Percentiles rank a stretch among this genome's conserved stretches.
phyloP scores from a whole-genome alignment of 768 basidiomycete species.

The Suillus fuscotomentosus region DNA sequence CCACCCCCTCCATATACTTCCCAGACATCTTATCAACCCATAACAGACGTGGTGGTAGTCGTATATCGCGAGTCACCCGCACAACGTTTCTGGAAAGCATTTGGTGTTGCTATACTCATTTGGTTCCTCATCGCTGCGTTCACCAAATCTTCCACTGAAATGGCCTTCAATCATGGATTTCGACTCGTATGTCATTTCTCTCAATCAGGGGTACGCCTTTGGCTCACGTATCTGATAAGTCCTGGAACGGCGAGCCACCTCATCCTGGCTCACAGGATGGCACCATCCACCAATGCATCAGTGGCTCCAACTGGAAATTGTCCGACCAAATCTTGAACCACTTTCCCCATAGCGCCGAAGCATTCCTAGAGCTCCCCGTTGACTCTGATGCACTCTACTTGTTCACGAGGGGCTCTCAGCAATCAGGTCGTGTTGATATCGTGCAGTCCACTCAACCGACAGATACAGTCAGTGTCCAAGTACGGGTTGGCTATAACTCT shows the following conservation, averaged over 20 bases:
- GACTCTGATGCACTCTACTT: conserved; percentile 30
- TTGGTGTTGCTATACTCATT: conserved; percentile 22
- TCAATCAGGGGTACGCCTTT: neutral
- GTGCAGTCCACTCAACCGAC: conserved; percentile 25
- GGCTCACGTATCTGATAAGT: neutral
- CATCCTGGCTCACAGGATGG: conserved; percentile 1
- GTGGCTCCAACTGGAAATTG: conserved; percentile 19
- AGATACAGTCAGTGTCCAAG: conserved; percentile 28
- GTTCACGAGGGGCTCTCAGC: conserved; percentile 26
- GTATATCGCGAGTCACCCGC: conserved; percentile 4
- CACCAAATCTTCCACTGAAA: neutral
- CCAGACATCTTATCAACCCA: neutral
- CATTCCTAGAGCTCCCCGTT: conserved; percentile 28
- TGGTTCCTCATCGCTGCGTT: conserved; percentile 15
- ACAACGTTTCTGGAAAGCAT: conserved; percentile 25
- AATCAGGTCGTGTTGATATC: conserved; percentile 28
- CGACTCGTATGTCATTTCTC: neutral
- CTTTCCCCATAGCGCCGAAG: conserved; percentile 25
- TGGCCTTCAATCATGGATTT: neutral
- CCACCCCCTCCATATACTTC: conserved; percentile 10
- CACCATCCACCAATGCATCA: conserved; percentile 13
- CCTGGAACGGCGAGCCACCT: neutral
- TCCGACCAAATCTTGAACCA: conserved; percentile 7
- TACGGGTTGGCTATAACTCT: conserved; percentile 23
- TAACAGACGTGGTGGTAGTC: neutral